Evolutionary conservation across 73 alveolate genomes (phyloP), one percentile per base, ranked within the genome.

Genomic region (Paramecium pentaurelia): DNA sequence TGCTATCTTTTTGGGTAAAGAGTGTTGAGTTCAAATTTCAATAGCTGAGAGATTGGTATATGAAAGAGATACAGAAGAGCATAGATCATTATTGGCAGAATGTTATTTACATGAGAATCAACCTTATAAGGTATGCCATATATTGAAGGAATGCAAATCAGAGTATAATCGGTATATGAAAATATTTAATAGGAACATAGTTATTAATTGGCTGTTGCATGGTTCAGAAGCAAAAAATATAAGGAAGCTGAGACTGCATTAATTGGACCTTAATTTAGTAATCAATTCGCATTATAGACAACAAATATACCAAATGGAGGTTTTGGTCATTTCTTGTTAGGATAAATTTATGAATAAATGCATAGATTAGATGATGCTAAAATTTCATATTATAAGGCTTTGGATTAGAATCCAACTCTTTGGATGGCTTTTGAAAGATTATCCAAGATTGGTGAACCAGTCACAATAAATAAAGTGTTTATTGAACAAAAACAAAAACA

Each of bases 351-450:
- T 59, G 98, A 96, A 77, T 94, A 95, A 85, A 68, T 94, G 91
- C 94, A 88, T 86, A 91, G 97, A 64, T 80, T 94, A 36, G 94
- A 96, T 73, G 99, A 98, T 73, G 99, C 99, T 40, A 92, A 92
- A 51, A 95, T 90, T 32, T 95, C 94, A 16, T 98, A 95, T 86
- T 91, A 71, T 45, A 93, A 92, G 84, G 98, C 99, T 14, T 88
- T 98, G 30, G 97, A 93, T 71, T 92, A 83, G 60, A 98, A 98
- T 93, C 99, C 99, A 40, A 97, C 98, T 42, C 95, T 97, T 83
- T 98, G 99, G 99, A 93, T 97, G 86, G 98, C 99, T 10, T 98
- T 88, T 93, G 99, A 98, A 87, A 95, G 96, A 86, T 71, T 98
- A 60, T 97, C 99, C 89, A 93, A 93, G 86, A 89, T 95, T 18